These are phyloP conservation scores for Rhododendron mucronatum DNA, from an alignment of 148 eudicot genomes.

Conservation along the genomic window DNA sequence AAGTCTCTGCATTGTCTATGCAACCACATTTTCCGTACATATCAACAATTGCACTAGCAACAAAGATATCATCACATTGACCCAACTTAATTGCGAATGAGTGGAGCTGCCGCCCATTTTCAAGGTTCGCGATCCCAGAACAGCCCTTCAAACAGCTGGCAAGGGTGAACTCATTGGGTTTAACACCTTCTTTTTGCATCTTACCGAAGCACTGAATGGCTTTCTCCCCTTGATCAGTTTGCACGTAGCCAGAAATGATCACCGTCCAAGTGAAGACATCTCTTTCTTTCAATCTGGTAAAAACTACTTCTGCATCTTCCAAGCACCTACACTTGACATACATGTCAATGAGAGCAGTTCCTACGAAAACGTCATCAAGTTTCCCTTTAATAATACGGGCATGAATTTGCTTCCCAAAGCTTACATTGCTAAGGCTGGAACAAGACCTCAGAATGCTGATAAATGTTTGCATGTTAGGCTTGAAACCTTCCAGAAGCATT, in stretches of 20 bases:
- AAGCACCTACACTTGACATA: slow-evolving; percentile 35
- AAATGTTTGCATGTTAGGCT: slow-evolving; percentile 33
- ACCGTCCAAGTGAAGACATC: slow-evolving; percentile 41
- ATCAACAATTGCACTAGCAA: slow-evolving; percentile 39
- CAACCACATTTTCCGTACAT: slow-evolving; percentile 53
- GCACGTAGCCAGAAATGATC: slow-evolving; percentile 35
- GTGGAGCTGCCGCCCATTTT: slow-evolving; percentile 36
- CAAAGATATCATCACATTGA: slow-evolving; percentile 26
- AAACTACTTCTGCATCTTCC: slow-evolving; percentile 24
- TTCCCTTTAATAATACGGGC: slow-evolving; percentile 27
- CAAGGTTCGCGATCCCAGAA: slow-evolving; percentile 33
- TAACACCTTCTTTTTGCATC: slow-evolving; percentile 38
- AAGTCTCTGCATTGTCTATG: slow-evolving; percentile 31
- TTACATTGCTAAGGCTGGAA: slow-evolving; percentile 24
- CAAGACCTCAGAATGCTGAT: slow-evolving; percentile 37
- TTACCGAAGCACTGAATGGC: slow-evolving; percentile 30
- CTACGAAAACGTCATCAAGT: slow-evolving; percentile 21
- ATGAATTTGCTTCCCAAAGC: slow-evolving; percentile 44
- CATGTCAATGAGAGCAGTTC: slow-evolving; percentile 45
- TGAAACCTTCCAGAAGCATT: slow-evolving; percentile 40
- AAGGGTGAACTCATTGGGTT: slow-evolving; percentile 41
- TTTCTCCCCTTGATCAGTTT: slow-evolving; percentile 38
- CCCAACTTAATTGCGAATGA: slow-evolving; percentile 40
- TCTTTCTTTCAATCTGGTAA: slow-evolving; percentile 25
- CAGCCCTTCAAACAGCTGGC: slow-evolving; percentile 42